Conservation (phyloP, 2,329 filamentous ascomycete genomes). For the Trichoderma hamatum region DNA sequence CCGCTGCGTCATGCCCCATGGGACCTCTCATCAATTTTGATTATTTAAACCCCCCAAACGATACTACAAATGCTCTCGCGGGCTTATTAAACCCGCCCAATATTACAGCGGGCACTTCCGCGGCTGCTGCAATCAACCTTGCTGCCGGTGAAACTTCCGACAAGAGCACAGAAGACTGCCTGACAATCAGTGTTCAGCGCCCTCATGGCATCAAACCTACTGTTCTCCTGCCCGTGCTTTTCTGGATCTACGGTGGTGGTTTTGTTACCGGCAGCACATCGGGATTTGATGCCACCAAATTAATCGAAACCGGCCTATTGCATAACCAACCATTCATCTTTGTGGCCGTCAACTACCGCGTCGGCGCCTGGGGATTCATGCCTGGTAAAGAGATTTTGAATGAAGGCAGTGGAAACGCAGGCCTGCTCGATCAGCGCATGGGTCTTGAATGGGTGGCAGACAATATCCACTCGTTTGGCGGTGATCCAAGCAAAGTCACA, state of each 20-base stretch:
- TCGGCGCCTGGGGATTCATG: slow-evolving; percentile 75
- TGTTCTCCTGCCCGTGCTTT: slow-evolving; percentile 65
- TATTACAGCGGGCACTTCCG: not conserved
- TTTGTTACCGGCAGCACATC: slow-evolving; percentile 57
- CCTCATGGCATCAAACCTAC: slow-evolving; percentile 57
- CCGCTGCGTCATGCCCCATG: slow-evolving; percentile 70
- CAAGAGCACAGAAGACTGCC: slow-evolving; percentile 58
- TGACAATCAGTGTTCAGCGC: slow-evolving; percentile 62
- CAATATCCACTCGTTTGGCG: slow-evolving; percentile 77
- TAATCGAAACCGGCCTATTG: slow-evolving; percentile 50
- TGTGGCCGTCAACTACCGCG: slow-evolving; percentile 77
- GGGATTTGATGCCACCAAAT: slow-evolving; percentile 55
- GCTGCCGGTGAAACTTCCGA: not conserved
- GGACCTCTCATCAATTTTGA: slow-evolving; percentile 55
- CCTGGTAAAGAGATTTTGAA: slow-evolving; percentile 67
- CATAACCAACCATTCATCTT: slow-evolving; percentile 64
- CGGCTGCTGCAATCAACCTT: not conserved
- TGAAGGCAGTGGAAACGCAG: slow-evolving; percentile 71
- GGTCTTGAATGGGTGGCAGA: slow-evolving; percentile 77
- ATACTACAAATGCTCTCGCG: not conserved
- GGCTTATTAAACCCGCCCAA: accelerated
- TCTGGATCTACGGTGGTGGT: slow-evolving; percentile 72
- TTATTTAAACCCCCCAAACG: accelerated
- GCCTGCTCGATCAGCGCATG: slow-evolving; percentile 71
- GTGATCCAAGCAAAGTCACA: slow-evolving; percentile 74